These are phyloP conservation scores for Exidia glandulosa DNA, from an alignment of 768 basidiomycete species.

Conservation along the genomic window DNA sequence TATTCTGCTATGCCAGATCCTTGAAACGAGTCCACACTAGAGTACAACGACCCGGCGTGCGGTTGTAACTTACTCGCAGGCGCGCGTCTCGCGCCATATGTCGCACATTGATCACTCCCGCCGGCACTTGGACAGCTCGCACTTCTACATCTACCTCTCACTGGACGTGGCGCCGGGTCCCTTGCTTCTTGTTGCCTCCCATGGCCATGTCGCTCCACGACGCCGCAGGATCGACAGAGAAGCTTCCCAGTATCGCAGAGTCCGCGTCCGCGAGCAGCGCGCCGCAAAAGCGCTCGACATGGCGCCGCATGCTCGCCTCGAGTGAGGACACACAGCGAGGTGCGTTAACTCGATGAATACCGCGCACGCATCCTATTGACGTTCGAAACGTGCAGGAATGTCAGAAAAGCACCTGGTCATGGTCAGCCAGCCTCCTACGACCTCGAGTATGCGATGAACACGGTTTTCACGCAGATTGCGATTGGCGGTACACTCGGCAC, in stretches of 20 bases:
- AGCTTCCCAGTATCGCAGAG: not conserved
- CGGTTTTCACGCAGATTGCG: conserved; percentile 19
- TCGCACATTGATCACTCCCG: not conserved
- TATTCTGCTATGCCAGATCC: too few relatives aligned
- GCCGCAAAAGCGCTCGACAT: not conserved
- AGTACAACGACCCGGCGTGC: too few relatives aligned
- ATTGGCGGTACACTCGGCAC: conserved; percentile 51
- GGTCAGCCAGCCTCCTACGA: conserved; percentile 21
- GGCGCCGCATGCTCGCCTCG: not conserved
- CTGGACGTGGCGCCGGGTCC: not conserved
- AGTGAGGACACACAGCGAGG: not conserved
- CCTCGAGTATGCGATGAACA: not conserved
- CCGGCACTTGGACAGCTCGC: not conserved
- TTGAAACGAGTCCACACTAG: too few relatives aligned
- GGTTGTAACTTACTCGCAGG: too few relatives aligned
- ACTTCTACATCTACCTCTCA: not conserved
- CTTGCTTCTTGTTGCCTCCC: too few relatives aligned
- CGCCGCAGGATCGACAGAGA: not conserved
- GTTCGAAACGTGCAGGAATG: not conserved
- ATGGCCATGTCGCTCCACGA: too few relatives aligned
- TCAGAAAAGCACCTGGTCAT: conserved; percentile 25
- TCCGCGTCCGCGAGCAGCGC: not conserved
- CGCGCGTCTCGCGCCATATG: too few relatives aligned
- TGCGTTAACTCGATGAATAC: not conserved
- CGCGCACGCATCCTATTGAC: not conserved